Evolutionary conservation across 768 basidiomycete species (phyloP), one percentile per base, ranked within the genome.

Genomic region (Nidularia pulvinata): DNA sequence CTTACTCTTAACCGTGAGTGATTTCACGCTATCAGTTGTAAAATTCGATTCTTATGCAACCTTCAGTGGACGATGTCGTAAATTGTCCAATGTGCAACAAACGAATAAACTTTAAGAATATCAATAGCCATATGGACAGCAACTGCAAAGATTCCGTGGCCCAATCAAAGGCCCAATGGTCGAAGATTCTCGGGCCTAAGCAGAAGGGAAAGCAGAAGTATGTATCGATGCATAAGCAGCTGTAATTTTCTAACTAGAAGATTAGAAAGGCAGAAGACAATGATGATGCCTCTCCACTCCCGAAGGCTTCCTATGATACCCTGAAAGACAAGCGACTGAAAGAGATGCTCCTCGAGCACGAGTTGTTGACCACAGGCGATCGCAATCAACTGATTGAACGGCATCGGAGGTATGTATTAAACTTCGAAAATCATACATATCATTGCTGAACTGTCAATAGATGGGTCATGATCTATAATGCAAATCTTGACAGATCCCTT

Each of bases 381-480:
- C 76, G 81, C 43, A 64, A 69, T 16, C 62, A 66, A 33, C 75
- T 82, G 64, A 75, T 82, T 55, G 74, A 76, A 51, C 78, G 88
- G 49, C 87, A 89, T 66, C 75, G 81, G 64, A 76, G 77, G 88
- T 86, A 61, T 5, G 69, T 61, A 30, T 30, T 45, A 44, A 16
- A 14, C 14, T 45, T 16, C 37, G n/a, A n/a, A n/a, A n/a, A n/a
- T n/a, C n/a, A n/a, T n/a, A n/a, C n/a, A n/a, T n/a, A n/a, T n/a
- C n/a, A n/a, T n/a, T n/a, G n/a, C n/a, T 52, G 7, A 25, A 19
- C 37, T 16, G 10, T 44, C 7, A 52, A 9, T 46, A 89, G 88
- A 57, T 91, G 87, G 86, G 77, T 87, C 0, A 83, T 83, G 69
- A 63, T 86, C 42, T 85, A 78, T 59, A 91, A 91, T 55, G 82